phyloP scores from a whole-genome alignment of 2,329 filamentous ascomycete genomes.

The Furcasterigmium furcatum region DNA sequence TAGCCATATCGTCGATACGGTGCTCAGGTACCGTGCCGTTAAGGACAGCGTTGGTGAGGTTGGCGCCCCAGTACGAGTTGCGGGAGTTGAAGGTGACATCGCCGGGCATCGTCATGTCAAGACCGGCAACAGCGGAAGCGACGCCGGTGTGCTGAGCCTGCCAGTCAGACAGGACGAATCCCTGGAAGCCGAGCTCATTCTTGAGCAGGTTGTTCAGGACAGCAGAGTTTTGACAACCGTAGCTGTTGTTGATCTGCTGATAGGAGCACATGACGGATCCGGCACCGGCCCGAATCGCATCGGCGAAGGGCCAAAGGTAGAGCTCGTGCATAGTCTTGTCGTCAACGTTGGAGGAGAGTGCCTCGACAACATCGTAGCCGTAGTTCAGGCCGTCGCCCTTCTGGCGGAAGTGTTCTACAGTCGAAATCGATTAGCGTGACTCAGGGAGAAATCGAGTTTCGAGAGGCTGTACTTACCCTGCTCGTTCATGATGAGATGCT shows the following conservation, averaged over 20 bases:
- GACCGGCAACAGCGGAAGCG: slow-evolving; percentile 63
- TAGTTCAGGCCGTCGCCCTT: slow-evolving; percentile 45
- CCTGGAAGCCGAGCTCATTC: slow-evolving; percentile 76
- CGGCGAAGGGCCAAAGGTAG: slow-evolving; percentile 76
- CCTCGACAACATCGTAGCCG: slow-evolving; percentile 61
- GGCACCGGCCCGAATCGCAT: slow-evolving; percentile 66
- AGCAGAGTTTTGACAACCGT: slow-evolving; percentile 76
- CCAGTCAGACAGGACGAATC: slow-evolving; percentile 81
- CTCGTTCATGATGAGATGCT: slow-evolving; percentile 73
- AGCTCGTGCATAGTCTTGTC: slow-evolving; percentile 74
- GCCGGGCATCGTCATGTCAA: slow-evolving; percentile 89
- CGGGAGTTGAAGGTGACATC: slow-evolving; percentile 76
- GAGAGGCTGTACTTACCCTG: slow-evolving; percentile 49
- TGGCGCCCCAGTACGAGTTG: slow-evolving; percentile 71
- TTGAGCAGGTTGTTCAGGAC: slow-evolving; percentile 74
- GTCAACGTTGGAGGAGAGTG: slow-evolving; percentile 61
- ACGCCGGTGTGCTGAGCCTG: slow-evolving; percentile 69
- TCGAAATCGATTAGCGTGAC: no score
- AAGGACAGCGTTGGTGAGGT: slow-evolving; percentile 81
- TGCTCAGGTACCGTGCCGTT: slow-evolving; percentile 88
- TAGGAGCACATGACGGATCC: slow-evolving; percentile 66
- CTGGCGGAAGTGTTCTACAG: slow-evolving; percentile 67
- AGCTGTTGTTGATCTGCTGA: slow-evolving; percentile 78
- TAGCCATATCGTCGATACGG: slow-evolving; percentile 87
- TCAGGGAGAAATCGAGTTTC: no score